Evolutionary conservation across 805 yeast species (phyloP).

Genomic region (Cyberlindnera maritima): DNA sequence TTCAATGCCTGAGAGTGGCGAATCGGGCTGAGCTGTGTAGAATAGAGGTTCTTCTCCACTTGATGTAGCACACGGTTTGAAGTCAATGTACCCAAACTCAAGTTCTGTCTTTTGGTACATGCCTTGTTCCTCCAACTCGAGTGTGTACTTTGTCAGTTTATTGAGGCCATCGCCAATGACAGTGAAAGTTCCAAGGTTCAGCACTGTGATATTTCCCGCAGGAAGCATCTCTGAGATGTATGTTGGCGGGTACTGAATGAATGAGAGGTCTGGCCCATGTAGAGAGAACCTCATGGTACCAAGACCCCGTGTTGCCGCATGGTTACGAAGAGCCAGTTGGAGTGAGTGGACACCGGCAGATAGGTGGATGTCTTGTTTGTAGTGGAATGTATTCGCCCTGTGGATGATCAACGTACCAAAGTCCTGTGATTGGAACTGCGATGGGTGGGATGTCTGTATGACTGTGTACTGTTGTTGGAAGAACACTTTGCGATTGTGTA

Average conservation of each 20-base stretch:
- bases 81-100: constrained; percentile 42
- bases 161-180: no score
- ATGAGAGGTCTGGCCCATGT: neutral
- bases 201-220: constrained; percentile 43
- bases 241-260: constrained; percentile 46
- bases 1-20: constrained; percentile 2
- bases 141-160: constrained; percentile 36
- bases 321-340: constrained; percentile 17
- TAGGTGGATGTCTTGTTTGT: constrained; percentile 7
- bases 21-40: no score
- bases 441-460: constrained; percentile 29
- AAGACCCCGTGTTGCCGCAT: constrained; percentile 35
- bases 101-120: constrained; percentile 51
- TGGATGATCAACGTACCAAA: neutral
- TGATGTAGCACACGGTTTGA: constrained; percentile 13
- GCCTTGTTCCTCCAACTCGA: constrained; percentile 54
- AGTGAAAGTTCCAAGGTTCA: constrained; percentile 49
- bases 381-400: constrained; percentile 11
- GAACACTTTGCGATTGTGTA: constrained; percentile 50
- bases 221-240: constrained; percentile 59
- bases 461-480: constrained; percentile 36
- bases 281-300: constrained; percentile 43
- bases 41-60: no score
- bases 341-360: constrained; percentile 23
- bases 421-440: neutral